phyloP scores from a whole-genome alignment of 805 yeast genomes.

The Kuraishia borneana region DNA sequence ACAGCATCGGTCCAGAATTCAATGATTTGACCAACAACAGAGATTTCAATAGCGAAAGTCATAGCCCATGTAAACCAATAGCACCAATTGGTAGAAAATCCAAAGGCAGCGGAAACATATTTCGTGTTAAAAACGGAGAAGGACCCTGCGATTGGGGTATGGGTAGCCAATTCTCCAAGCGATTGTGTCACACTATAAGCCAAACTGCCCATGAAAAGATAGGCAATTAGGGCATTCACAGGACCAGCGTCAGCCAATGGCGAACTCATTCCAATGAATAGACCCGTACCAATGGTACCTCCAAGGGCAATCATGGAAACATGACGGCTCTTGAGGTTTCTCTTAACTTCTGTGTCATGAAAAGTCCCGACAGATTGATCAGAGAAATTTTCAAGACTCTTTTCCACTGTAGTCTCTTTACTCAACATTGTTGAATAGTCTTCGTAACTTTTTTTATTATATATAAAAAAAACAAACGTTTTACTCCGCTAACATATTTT shows the following conservation, averaged over 20 bases:
- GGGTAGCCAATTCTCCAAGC: slow-evolving; percentile 75
- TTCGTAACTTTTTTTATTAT: too few species aligned
- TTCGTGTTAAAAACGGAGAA: slow-evolving; percentile 61
- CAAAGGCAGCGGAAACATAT: slow-evolving; percentile 57
- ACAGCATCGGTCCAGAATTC: slow-evolving; percentile 60
- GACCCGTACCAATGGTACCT: slow-evolving; percentile 73
- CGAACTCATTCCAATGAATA: slow-evolving; percentile 52
- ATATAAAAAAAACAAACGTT: too few species aligned
- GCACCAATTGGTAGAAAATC: slow-evolving; percentile 62
- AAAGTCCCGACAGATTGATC: not conserved
- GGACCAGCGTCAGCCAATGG: slow-evolving; percentile 57
- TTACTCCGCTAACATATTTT: too few species aligned
- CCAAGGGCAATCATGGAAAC: slow-evolving; percentile 71
- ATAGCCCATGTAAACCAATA: slow-evolving; percentile 76
- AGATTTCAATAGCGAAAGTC: slow-evolving; percentile 63
- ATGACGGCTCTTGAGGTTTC: slow-evolving; percentile 56
- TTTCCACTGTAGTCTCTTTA: too few species aligned
- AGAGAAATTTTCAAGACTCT: not conserved
- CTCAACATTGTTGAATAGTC: too few species aligned
- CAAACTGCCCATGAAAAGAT: slow-evolving; percentile 51
- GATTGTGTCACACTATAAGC: slow-evolving; percentile 61
- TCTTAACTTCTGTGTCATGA: slow-evolving; percentile 18
- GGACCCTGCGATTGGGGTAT: slow-evolving; percentile 57
- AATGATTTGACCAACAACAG: slow-evolving; percentile 58
- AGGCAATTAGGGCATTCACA: slow-evolving; percentile 53